Percentiles rank a stretch among this genome's conserved stretches.
These are phyloP conservation scores for Fraxinus excelsior DNA, from an alignment of 257 asterid species.

Conservation along the genomic window DNA sequence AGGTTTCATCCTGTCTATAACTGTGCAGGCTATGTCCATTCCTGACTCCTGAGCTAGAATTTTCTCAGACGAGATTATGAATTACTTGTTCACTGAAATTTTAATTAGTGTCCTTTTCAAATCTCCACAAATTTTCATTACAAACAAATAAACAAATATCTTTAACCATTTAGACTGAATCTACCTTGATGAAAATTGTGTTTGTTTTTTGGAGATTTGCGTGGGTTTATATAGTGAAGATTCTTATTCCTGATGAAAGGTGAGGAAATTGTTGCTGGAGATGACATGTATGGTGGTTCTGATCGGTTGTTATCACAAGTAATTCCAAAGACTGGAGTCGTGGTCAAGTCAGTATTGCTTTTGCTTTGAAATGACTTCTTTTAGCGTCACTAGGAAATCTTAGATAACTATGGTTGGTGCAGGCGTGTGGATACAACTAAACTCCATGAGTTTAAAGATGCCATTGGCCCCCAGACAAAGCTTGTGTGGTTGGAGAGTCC, in stretches of 20 bases:
- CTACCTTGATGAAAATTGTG: slow-evolving; percentile 4
- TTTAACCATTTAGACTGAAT: neutral
- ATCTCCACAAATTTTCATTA: neutral
- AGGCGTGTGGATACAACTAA: slow-evolving; percentile 90
- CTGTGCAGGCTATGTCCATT: neutral
- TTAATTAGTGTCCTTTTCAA: neutral
- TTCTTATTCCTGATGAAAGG: slow-evolving; percentile 43
- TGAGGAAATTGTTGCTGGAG: slow-evolving; percentile 90
- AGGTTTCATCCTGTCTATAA: neutral
- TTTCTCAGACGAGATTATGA: neutral
- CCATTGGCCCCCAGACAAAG: slow-evolving; percentile 70
- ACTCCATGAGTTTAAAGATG: slow-evolving; percentile 69
- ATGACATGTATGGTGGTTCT: slow-evolving; percentile 96
- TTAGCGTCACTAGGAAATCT: slow-evolving; percentile 5
- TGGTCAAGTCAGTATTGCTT: slow-evolving; percentile 65
- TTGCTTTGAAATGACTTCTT: slow-evolving; percentile 1
- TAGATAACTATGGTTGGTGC: slow-evolving; percentile 25
- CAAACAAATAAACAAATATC: neutral
- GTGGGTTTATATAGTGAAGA: neutral
- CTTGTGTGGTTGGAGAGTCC: slow-evolving; percentile 99
- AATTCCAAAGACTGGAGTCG: slow-evolving; percentile 73
- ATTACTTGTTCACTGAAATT: slow-evolving; percentile 16
- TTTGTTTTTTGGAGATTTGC: neutral
- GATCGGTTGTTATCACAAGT: slow-evolving; percentile 86
- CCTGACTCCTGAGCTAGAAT: slow-evolving; percentile 6